phyloP scores from a whole-genome alignment of 2,329 filamentous ascomycete genomes.

The Rugonectria rugulosa region DNA sequence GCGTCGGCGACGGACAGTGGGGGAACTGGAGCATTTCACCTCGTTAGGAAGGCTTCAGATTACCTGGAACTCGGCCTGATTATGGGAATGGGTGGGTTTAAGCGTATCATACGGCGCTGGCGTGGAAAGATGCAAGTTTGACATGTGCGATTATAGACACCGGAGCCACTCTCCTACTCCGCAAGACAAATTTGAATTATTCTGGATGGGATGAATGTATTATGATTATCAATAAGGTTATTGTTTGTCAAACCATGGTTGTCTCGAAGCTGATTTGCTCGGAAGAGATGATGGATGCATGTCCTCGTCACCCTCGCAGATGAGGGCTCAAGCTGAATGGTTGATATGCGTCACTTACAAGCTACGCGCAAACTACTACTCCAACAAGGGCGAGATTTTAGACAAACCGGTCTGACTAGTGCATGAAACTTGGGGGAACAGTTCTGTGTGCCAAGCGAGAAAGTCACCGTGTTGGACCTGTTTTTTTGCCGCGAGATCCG shows the following conservation, averaged over 20 bases:
- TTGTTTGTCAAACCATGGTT: neutral
- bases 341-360: slow-evolving; percentile 13
- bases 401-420: slow-evolving; percentile 3
- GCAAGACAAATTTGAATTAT: slow-evolving; percentile 12
- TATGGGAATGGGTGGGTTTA: slow-evolving; percentile 5
- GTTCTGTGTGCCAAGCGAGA: neutral
- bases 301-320: neutral
- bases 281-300: neutral
- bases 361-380: too few relatives aligned
- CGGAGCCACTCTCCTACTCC: neutral
- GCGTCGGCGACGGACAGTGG: slow-evolving; percentile 2
- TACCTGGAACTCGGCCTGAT: neutral
- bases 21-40: neutral
- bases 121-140: neutral
- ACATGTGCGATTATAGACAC: slow-evolving; percentile 3
- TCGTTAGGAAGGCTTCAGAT: neutral
- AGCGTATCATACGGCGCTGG: slow-evolving; percentile 1
- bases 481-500: slow-evolving; percentile 34
- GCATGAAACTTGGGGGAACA: neutral
- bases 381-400: too few relatives aligned
- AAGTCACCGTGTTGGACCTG: neutral
- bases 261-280: neutral
- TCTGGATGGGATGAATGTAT: neutral
- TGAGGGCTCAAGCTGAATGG: neutral
- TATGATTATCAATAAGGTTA: neutral